Percentiles rank a stretch among this genome's conserved stretches.
phyloP scores from a whole-genome alignment of 495 filamentous ascomycete species.

The Staphylotrichum tortipilum region DNA sequence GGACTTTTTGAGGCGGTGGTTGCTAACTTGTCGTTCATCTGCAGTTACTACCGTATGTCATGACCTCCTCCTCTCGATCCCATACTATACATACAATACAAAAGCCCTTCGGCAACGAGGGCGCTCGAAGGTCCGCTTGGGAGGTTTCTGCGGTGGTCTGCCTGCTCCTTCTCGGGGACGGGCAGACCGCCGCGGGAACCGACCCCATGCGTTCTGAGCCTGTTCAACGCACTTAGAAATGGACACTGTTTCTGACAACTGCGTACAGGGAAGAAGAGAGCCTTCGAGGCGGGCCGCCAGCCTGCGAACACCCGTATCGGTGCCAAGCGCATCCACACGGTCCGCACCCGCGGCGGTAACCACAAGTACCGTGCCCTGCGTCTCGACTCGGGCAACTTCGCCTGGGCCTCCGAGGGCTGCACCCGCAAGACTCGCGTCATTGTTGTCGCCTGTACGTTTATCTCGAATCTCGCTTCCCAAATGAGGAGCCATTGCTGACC shows the following conservation, averaged over 20 bases:
- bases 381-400: constrained; percentile 98
- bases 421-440: constrained; percentile 99
- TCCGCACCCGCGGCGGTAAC: constrained; percentile 98
- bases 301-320: constrained; percentile 99
- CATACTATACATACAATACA: constrained; percentile 14
- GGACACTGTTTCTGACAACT: constrained; percentile 25
- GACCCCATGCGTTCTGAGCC: constrained; percentile 54
- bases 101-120: constrained; percentile 11
- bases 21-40: constrained; percentile 17
- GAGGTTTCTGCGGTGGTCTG: constrained; percentile 10
- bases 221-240: constrained; percentile 32
- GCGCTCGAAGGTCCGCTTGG: constrained; percentile 49
- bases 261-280: constrained; percentile 65
- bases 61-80: constrained; percentile 12
- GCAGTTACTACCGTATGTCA: constrained; percentile 31
- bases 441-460: constrained; percentile 61
- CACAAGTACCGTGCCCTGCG: constrained; percentile 98
- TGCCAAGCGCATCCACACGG: constrained; percentile 94
- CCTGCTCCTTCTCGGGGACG: neutral
- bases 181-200: constrained; percentile 10
- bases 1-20: neutral
- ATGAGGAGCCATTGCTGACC: constrained; percentile 3
- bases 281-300: constrained; percentile 99
- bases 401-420: constrained; percentile 95
- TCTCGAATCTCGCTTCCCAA: neutral